phyloP scores from a whole-genome alignment of 352 stramenopile genomes.

The Globisporangium cylindrosporum region DNA sequence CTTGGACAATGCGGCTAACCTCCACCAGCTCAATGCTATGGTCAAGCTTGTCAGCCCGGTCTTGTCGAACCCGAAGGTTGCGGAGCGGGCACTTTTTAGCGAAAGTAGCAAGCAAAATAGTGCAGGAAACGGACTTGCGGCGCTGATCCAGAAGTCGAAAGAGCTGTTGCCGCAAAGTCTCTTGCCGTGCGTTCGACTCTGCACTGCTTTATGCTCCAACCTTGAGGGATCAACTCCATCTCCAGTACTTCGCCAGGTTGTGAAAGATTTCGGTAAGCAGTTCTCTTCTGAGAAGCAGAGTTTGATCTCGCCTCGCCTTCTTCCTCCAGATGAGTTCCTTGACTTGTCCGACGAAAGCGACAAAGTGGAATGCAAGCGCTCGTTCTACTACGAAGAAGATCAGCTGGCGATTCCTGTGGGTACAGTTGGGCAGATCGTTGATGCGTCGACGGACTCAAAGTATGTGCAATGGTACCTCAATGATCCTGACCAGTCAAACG shows the following conservation, averaged over 20 bases:
- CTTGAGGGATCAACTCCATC: conserved; percentile 24
- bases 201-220: conserved; percentile 48
- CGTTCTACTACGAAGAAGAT: conserved; percentile 58
- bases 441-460: conserved; percentile 22
- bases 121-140: conserved; percentile 12
- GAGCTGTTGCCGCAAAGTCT: conserved; percentile 36
- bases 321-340: conserved; percentile 54
- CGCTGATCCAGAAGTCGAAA: conserved; percentile 34
- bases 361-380: conserved; percentile 35
- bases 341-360: conserved; percentile 19
- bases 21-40: conserved; percentile 58
- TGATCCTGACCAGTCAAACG: neutral
- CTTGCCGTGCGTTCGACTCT: conserved; percentile 42
- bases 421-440: conserved; percentile 28
- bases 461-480: conserved; percentile 49
- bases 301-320: conserved; percentile 7
- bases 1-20: conserved; percentile 40
- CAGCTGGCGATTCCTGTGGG: conserved; percentile 41
- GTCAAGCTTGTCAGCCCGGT: conserved; percentile 57
- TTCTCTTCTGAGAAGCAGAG: conserved; percentile 4
- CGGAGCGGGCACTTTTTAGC: conserved; percentile 27
- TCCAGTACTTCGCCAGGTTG: conserved; percentile 37
- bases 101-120: neutral
- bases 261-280: conserved; percentile 51
- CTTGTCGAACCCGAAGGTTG: conserved; percentile 38